Base-by-base conservation (phyloP, 306 rosid species). In the Fagus crenata region DNA sequence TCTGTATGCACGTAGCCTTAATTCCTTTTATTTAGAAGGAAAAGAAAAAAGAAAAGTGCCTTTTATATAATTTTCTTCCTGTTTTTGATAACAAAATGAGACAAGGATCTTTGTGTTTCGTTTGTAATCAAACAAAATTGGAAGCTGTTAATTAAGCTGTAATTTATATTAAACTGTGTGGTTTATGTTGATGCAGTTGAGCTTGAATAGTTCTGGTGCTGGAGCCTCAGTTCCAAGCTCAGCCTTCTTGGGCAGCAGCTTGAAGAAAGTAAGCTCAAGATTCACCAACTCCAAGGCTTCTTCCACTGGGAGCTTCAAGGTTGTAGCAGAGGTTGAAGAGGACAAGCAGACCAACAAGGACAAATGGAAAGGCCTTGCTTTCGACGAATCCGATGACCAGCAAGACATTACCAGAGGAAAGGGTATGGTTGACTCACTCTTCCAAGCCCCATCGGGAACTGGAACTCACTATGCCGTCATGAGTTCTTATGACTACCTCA, bases 361-460 rank as follows among this genome's bases (percentile, higher is more conserved):
- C 89, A 89, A 58, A 40, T 91, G 97, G 97, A 59, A 0, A 12
- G 95, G 96, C 73, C 89, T 94, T 53, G 97, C 92, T 40, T 89
- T 35, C 13, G 98, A 94, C 78, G 1, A 2, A 0, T 94, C 98
- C 5, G 98, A 94, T 75, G 98, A 94, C 77, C 98, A 94, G 61
- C 98, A 94, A 77, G 98, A 94, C 81, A 94, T 94, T 87, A 92
- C 98, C 73, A 85, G 97, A 75, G 98, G 98, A 13, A 94, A 94
- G 93, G 98, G 98, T 64, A 58, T 80, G 97, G 98, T 92, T 72
- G 97, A 94, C 67, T 1, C 92, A 17, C 89, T 92, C 58, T 94
- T 88, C 87, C 98, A 94, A 83, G 98, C 97, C 32, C 96, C 97
- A 72, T 1, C 0, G 67, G 36, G 73, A 0, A 0, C 46, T 8